A percentile compares a stretch with the other conserved stretches of the same genome.
phyloP scores from a whole-genome alignment of 1,139 yeast genomes.

The Protomyces inundatus region DNA sequence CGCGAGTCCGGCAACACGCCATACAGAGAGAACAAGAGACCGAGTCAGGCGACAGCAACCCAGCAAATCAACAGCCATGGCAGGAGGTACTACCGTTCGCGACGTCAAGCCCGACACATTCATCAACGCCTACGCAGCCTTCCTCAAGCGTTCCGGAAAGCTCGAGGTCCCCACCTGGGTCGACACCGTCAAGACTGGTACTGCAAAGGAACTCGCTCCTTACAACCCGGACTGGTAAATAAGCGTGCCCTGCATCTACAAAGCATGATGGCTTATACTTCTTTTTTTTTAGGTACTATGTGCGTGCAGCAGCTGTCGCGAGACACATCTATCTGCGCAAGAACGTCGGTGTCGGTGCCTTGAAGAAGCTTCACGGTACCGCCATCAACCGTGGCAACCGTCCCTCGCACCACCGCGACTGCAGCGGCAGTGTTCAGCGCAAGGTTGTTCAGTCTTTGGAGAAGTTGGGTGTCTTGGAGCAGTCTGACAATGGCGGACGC shows the following conservation, averaged over 20 bases:
- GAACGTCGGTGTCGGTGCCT: slow-evolving; percentile 98
- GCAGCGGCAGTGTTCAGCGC: slow-evolving; percentile 99
- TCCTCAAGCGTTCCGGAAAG: slow-evolving; percentile 89
- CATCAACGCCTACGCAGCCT: slow-evolving; percentile 98
- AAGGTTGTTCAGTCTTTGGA: slow-evolving; percentile 95
- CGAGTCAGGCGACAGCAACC: neutral
- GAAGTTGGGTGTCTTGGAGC: slow-evolving; percentile 95
- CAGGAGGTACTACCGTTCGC: slow-evolving; percentile 19
- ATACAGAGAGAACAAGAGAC: neutral
- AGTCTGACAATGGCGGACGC: slow-evolving; percentile 98
- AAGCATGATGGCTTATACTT: slow-evolving; percentile 8
- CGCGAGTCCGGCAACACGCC: neutral
- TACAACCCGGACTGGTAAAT: slow-evolving; percentile 75
- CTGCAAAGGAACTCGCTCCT: slow-evolving; percentile 99
- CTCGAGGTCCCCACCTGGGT: slow-evolving; percentile 99
- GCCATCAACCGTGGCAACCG: slow-evolving; percentile 98
- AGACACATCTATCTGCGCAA: slow-evolving; percentile 99
- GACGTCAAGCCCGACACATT: slow-evolving; percentile 40
- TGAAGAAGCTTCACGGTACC: slow-evolving; percentile 99
- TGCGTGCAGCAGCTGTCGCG: slow-evolving; percentile 99
- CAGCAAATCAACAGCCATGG: slow-evolving; percentile 22
- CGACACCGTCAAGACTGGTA: slow-evolving; percentile 98
- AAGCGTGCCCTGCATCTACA: slow-evolving; percentile 15
- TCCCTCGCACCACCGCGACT: slow-evolving; percentile 98
- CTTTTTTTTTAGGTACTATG: slow-evolving; percentile 19